Base-by-base conservation (phyloP, 2,329 filamentous ascomycete species). In the Arthrobotrys musiformis region DNA sequence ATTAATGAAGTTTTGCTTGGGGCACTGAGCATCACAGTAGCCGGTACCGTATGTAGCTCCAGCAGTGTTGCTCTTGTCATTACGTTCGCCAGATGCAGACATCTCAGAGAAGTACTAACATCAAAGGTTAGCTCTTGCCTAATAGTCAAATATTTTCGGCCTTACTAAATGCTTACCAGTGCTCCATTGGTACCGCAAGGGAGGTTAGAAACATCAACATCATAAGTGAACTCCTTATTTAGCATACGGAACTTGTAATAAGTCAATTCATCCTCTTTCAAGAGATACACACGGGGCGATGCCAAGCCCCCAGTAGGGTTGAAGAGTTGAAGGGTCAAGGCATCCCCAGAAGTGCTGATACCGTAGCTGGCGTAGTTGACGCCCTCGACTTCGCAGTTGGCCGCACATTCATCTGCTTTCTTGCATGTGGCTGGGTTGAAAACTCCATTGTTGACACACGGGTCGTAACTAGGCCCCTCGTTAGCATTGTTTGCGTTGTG, bases 301-400 rank as follows among this genome's bases (percentile, higher is more conserved):
- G 85, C 80, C 76, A 82, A 73, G 84, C 80, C 78, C 5, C 42
- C 72, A 4, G 73, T 73, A 8, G 78, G 75, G 28, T 79, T 70
- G 61, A 62, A 63, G 8, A 79, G 37, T 37, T 73, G 54, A 77
- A 86, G 79, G 6, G 80, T 81, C 58, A 86, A 56, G 9, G 81
- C 81, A 17, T 81, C 81, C 4, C 84, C 85, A 4, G 80, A 80
- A 0, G 85, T 83, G 7, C 80, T 82, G 15, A 86, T 83, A 9
- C 85, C 85, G 37, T 83, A 82, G 56, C 82, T 82, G 1, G 82
- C 79, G 80, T 89, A 89, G 81, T 88, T 80, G 37, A 87, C 84
- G 7, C 86, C 87, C 30, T 88, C 85, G 44, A 88, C 84, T 73
- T 87, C 83, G 80, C 88, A 89, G 81, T 88, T 88, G 79, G 85